phyloP scores from a whole-genome alignment of 1,284 basidiomycete species.

The Moniliella sp. region DNA sequence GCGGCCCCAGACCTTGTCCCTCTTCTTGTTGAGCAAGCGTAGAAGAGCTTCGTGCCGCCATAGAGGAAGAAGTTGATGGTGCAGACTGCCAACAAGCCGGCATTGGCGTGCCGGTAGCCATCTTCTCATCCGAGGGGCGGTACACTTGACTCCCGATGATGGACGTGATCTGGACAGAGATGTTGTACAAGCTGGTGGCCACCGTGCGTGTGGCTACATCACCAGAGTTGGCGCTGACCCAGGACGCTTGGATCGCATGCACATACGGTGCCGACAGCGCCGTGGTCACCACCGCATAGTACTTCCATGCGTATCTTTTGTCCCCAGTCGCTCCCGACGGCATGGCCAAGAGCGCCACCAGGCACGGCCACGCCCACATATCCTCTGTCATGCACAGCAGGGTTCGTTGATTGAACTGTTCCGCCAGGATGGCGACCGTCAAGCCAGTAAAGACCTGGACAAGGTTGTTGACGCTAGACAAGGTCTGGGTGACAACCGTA shows the following conservation, averaged over 20 bases:
- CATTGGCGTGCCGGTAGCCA: slow-evolving; percentile 12
- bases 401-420: slow-evolving; percentile 2
- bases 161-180: slow-evolving; percentile 5
- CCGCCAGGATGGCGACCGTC: slow-evolving; percentile 3
- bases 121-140: slow-evolving; percentile 9
- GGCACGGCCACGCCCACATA: slow-evolving; percentile 4
- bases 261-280: slow-evolving; percentile 5
- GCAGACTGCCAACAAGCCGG: slow-evolving; percentile 6
- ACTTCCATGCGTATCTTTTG: slow-evolving; percentile 2
- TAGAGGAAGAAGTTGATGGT: slow-evolving; percentile 6
- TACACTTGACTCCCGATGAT: slow-evolving; percentile 13
- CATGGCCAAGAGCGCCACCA: slow-evolving; percentile 2
- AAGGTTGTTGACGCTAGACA: slow-evolving; percentile 16
- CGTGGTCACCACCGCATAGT: slow-evolving; percentile 4
- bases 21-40: slow-evolving; percentile 7
- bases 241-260: slow-evolving; percentile 2
- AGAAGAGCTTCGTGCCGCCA: slow-evolving; percentile 8
- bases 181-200: slow-evolving; percentile 10
- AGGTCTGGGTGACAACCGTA: slow-evolving; percentile 45
- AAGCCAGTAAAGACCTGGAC: slow-evolving; percentile 3
- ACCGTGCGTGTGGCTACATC: slow-evolving; percentile 4
- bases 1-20: slow-evolving; percentile 9
- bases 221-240: slow-evolving; percentile 2
- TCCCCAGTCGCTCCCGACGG: slow-evolving; percentile 2
- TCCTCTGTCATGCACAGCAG: slow-evolving; percentile 2